These are phyloP conservation scores for Trichoderma sp. DNA, from an alignment of 2,329 filamentous ascomycete species.

Conservation along the genomic window DNA sequence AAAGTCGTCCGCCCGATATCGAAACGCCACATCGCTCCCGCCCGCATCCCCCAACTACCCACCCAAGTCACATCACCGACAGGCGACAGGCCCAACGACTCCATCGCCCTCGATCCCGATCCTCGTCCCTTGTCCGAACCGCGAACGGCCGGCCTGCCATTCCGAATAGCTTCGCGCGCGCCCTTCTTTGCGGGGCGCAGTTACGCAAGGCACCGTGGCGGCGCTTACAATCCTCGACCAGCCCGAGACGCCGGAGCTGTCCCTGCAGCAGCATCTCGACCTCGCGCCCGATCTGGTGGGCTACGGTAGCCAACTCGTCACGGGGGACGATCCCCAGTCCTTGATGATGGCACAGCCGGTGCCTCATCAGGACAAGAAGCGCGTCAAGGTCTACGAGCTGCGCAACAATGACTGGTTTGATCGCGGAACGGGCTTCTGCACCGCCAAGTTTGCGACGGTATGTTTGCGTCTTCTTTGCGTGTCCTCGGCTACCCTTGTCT, in stretches of 20 bases:
- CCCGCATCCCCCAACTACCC: conserved; percentile 21
- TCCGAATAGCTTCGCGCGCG: conserved; percentile 20
- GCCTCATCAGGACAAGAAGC: conserved; percentile 68
- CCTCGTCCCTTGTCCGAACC: conserved; percentile 17
- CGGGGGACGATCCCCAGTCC: conserved; percentile 56
- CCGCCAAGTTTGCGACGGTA: conserved; percentile 71
- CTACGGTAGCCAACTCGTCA: conserved; percentile 47
- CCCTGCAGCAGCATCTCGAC: conserved; percentile 59
- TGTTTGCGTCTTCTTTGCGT: conserved; percentile 33
- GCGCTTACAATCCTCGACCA: conserved; percentile 55
- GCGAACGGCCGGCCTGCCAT: not conserved
- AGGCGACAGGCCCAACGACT: not conserved
- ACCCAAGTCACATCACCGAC: not conserved
- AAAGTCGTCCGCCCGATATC: conserved; percentile 2
- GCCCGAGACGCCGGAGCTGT: conserved; percentile 52
- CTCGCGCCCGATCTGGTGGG: conserved; percentile 52
- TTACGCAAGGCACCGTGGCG: conserved; percentile 47
- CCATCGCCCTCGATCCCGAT: not conserved
- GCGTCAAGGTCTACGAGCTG: conserved; percentile 98
- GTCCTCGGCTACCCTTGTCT: not conserved
- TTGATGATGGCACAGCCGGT: conserved; percentile 70
- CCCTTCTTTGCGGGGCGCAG: conserved; percentile 27
- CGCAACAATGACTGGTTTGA: conserved; percentile 99
- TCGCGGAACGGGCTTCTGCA: conserved; percentile 93
- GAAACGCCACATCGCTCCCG: conserved; percentile 17